A percentile compares a stretch with the other conserved stretches of the same genome.
phyloP scores from a whole-genome alignment of 176 grass and related monocot genomes.

The Dendrocalamus sinicus region DNA sequence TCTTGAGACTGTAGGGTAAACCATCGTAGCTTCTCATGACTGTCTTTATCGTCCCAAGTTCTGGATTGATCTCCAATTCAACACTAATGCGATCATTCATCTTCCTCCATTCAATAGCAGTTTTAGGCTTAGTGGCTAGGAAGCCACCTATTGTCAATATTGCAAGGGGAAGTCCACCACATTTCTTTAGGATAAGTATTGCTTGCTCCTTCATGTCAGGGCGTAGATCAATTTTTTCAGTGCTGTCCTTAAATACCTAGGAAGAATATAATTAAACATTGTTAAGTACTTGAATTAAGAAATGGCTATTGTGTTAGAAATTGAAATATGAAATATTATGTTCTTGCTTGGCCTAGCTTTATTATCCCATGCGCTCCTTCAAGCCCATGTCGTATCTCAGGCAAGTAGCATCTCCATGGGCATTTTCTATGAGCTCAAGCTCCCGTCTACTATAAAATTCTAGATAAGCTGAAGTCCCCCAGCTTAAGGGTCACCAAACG shows the following conservation, averaged over 20 bases:
- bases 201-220: conserved; percentile 18
- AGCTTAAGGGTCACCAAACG: too few species aligned
- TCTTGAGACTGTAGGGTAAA: not conserved
- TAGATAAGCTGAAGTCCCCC: too few species aligned
- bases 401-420: too few species aligned
- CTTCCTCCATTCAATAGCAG: conserved; percentile 33
- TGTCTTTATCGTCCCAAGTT: not conserved
- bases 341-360: too few species aligned
- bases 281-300: not conserved
- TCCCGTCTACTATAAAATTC: too few species aligned
- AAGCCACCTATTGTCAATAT: conserved; percentile 49
- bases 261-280: not conserved
- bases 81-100: not conserved
- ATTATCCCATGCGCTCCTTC: too few species aligned
- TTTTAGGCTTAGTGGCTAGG: conserved; percentile 34
- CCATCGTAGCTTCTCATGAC: conserved; percentile 40
- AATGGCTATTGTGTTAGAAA: rapidly evolving
- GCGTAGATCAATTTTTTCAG: rapidly evolving
- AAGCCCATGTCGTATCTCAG: too few species aligned
- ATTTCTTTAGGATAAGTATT: conserved; percentile 27
- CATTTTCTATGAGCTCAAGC: too few species aligned
- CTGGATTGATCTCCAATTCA: conserved; percentile 29
- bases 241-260: not conserved
- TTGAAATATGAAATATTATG: too few species aligned
- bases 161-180: conserved; percentile 44